Conservation (phyloP, 2,329 filamentous ascomycete genomes). For the Dendryphion nanum region DNA sequence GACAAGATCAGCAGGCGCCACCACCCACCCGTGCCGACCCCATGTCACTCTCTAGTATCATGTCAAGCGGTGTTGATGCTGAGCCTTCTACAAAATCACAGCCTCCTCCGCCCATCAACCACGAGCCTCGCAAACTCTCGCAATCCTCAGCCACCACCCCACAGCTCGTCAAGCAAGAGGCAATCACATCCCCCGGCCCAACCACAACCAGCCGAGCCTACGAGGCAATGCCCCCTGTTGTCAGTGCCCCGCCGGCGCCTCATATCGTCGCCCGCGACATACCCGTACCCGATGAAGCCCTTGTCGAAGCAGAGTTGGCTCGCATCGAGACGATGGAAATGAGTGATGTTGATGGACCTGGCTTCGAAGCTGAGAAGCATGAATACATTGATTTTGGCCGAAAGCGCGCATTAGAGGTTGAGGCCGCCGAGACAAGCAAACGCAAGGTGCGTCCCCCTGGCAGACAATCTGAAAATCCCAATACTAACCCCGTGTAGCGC, state of each 20-base stretch:
- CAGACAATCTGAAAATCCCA: not conserved
- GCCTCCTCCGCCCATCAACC: constrained; percentile 30
- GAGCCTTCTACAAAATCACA: constrained; percentile 50
- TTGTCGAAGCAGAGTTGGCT: constrained; percentile 65
- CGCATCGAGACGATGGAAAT: constrained; percentile 57
- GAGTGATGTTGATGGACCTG: constrained; percentile 56
- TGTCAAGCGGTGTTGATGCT: constrained; percentile 77
- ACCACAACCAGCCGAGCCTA: constrained; percentile 17
- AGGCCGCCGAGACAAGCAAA: constrained; percentile 61
- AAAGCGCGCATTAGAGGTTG: constrained; percentile 69
- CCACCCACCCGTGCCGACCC: constrained; percentile 78
- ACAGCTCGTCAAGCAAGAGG: constrained; percentile 36
- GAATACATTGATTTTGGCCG: constrained; percentile 55
- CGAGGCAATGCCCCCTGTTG: constrained; percentile 23
- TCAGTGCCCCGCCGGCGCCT: constrained; percentile 13
- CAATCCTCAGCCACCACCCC: constrained; percentile 17
- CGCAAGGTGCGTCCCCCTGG: constrained; percentile 55
- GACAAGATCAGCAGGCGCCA: constrained; percentile 44
- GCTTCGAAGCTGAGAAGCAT: constrained; percentile 52
- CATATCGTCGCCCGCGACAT: constrained; percentile 25
- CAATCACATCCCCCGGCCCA: constrained; percentile 27
- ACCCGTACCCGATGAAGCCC: constrained; percentile 54
- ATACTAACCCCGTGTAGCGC: constrained; percentile 49
- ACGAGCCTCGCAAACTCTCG: constrained; percentile 18
- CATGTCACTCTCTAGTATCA: constrained; percentile 95